phyloP scores from a whole-genome alignment of 768 basidiomycete species.

The Lactarius tabidus region DNA sequence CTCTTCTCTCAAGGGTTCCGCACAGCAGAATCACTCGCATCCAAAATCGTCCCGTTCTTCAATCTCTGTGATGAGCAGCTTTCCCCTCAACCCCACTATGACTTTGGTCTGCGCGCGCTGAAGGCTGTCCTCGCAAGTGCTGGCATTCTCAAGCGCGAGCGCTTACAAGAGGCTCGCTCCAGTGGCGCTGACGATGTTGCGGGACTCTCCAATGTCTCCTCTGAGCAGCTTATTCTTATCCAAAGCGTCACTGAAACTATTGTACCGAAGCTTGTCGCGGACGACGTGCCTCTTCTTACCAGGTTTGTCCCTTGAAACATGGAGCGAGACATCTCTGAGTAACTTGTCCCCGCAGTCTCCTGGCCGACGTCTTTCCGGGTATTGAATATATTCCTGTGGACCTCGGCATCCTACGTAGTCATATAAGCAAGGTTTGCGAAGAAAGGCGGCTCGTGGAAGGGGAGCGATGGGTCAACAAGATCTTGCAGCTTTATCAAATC shows the following conservation, averaged over 20 bases:
- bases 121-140: constrained; percentile 96
- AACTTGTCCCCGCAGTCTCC: constrained; percentile 49
- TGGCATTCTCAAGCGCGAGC: constrained; percentile 94
- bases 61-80: constrained; percentile 97
- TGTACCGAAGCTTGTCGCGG: constrained; percentile 95
- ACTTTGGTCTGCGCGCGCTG: constrained; percentile 95
- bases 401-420: constrained; percentile 75
- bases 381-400: constrained; percentile 89
- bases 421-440: constrained; percentile 81
- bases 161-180: constrained; percentile 48
- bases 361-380: constrained; percentile 97
- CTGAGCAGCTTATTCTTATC: constrained; percentile 95
- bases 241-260: constrained; percentile 99
- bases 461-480: constrained; percentile 91
- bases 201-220: constrained; percentile 63
- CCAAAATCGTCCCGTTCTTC: constrained; percentile 99
- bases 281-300: constrained; percentile 91
- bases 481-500: constrained; percentile 96
- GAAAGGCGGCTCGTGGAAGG: constrained; percentile 84
- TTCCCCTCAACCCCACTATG: constrained; percentile 96
- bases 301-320: constrained; percentile 46
- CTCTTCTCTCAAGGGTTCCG: constrained; percentile 99
- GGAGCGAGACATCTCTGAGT: constrained; percentile 14
- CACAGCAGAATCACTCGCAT: constrained; percentile 94
- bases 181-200: constrained; percentile 41